Conservation (phyloP, 768 basidiomycete genomes). For the Panellus pusillus region DNA sequence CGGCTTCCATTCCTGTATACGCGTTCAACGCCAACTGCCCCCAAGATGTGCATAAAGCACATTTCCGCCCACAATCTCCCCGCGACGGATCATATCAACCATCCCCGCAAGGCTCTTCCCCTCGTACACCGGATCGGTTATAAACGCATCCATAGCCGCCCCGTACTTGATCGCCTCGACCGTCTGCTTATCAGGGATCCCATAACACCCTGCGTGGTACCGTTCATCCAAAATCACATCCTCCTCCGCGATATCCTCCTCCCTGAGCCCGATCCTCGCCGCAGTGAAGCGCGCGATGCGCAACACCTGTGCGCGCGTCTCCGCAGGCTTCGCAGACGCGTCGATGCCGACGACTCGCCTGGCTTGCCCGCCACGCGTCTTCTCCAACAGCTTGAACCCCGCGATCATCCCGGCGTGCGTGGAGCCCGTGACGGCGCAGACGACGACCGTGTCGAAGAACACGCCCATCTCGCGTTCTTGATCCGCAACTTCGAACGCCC, state of each 20-base stretch:
- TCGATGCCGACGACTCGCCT: constrained; percentile 26
- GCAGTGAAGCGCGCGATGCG: constrained; percentile 24
- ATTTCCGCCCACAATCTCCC: constrained; percentile 19
- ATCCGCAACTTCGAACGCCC: constrained; percentile 24
- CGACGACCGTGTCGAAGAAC: constrained; percentile 26
- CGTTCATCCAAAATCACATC: constrained; percentile 26
- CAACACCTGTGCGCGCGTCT: constrained; percentile 24
- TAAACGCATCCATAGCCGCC: constrained; percentile 26
- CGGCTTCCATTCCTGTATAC: constrained; percentile 22
- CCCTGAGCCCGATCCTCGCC: constrained; percentile 18
- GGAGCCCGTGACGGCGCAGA: constrained; percentile 26
- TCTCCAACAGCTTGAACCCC: constrained; percentile 25
- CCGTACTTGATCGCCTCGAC: constrained; percentile 26
- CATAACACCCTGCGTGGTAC: constrained; percentile 26
- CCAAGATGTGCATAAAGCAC: constrained; percentile 28
- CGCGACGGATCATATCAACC: constrained; percentile 23
- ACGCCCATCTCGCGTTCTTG: constrained; percentile 24
- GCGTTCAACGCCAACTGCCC: constrained; percentile 23
- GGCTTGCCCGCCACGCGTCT: constrained; percentile 5
- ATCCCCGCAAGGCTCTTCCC: constrained; percentile 28
- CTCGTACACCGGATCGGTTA: constrained; percentile 29
- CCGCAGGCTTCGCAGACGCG: constrained; percentile 22
- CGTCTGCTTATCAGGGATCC: constrained; percentile 26
- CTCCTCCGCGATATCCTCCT: constrained; percentile 22
- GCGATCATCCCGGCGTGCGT: constrained; percentile 28